Evolutionary conservation across 768 basidiomycete species (phyloP), one percentile per base, ranked within the genome.

Genomic region (Boletellus sp.): DNA sequence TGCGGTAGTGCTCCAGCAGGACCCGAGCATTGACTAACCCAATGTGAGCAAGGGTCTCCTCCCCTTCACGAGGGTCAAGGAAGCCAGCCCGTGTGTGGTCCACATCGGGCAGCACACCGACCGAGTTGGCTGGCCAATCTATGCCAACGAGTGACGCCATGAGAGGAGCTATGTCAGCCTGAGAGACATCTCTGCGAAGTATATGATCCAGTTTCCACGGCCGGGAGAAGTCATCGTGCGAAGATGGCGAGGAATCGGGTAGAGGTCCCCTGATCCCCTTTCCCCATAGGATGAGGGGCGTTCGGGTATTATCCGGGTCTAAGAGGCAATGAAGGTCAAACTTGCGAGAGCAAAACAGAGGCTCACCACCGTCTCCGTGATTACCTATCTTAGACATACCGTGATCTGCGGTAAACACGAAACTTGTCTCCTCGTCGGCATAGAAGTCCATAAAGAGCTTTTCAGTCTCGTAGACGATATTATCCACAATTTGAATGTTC

Each of bases 351-450:
- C 24, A 17, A n/a, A 37, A 43, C 42, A 8, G 42, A 38, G 45
- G 64, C 73, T 62, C 60, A 87, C 88, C 83, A 33, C 91, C 91
- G 53, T 94, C 91, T 4, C 91, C 91, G 51, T 94, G 91, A 60
- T 92, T 93, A 12, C 91, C 91, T 47, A 90, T 85, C 28, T 74
- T 78, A 4, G 87, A 88, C 91, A 94, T 94, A 9, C 91, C 91
- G 61, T 94, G 91, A 64, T 94, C 91, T 0, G 91, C 88, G 3
- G 87, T 93, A 63, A 90, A 93, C 28, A 93, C 68, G 60, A 77
- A 92, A 51, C 78, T 79, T 0, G 89, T 91, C 48, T 85, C 79
- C 19, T 80, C 70, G 50, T 89, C 85, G 28, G 70, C 58, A 58
- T 83, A 93, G 62, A 87, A 92, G 5, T 79, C 72, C 1, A 67